A percentile compares a stretch with the other conserved stretches of the same genome.
Conservation (phyloP, 371 early-diverging fungal species). For the Apophysomyces elegans region DNA sequence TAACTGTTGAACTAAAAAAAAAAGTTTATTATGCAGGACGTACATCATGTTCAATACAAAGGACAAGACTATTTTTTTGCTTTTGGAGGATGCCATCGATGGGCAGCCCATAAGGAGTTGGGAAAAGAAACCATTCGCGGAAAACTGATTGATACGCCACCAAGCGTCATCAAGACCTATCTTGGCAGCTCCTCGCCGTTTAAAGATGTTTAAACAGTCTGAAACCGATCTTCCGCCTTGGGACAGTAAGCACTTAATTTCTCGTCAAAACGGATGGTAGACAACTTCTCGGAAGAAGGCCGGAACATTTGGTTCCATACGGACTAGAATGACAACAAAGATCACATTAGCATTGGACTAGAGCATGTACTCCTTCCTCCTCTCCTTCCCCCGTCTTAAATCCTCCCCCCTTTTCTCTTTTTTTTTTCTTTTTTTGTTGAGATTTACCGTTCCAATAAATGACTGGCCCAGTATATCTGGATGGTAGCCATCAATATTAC, state of each 20-base stretch:
- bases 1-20: neutral
- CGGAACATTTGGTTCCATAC: conserved; percentile 20
- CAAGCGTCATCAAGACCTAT: conserved; percentile 43
- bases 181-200: conserved; percentile 50
- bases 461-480: conserved; percentile 29
- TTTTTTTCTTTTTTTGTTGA: neutral
- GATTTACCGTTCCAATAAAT: conserved; percentile 35
- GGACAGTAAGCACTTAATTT: conserved; percentile 32
- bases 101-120: conserved; percentile 53
- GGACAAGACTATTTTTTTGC: conserved; percentile 54
- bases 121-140: conserved; percentile 44
- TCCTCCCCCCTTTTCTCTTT: too few relatives aligned
- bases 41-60: conserved; percentile 46
- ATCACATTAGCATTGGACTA: neutral
- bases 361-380: conserved; percentile 6
- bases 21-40: conserved; percentile 27
- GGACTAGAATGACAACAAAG: neutral
- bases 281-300: conserved; percentile 9
- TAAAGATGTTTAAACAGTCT: conserved; percentile 29
- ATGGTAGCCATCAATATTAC: conserved; percentile 45
- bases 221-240: conserved; percentile 21
- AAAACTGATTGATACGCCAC: conserved; percentile 47
- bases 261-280: neutral
- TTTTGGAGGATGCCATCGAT: conserved; percentile 56
- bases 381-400: neutral